A percentile compares a stretch with the other conserved stretches of the same genome.
Conservation (phyloP, 768 basidiomycete species). For the Cystofilobasidium capitatum region DNA sequence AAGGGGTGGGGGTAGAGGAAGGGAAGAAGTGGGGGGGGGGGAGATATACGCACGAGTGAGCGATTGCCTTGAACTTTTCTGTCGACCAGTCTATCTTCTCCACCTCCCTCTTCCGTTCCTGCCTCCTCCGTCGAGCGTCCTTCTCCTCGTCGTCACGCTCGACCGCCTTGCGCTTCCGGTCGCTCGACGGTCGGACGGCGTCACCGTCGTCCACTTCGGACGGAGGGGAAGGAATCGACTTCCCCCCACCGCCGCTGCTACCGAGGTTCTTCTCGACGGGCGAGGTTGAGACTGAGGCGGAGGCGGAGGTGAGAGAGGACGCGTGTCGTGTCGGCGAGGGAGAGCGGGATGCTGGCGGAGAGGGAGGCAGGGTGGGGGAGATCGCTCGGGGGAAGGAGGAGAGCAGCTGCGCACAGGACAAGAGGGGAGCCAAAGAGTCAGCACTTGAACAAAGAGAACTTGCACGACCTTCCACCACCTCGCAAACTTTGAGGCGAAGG, state of each 20-base stretch:
- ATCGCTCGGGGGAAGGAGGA: slow-evolving; percentile 17
- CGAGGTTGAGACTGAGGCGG: background rate
- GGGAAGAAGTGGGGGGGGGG: background rate
- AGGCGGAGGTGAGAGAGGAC: background rate
- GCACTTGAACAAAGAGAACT: background rate
- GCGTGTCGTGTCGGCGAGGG: slow-evolving; percentile 17
- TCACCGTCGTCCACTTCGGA: slow-evolving; percentile 13
- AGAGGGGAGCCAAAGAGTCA: background rate
- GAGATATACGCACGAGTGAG: background rate
- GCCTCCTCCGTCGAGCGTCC: background rate
- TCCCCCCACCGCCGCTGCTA: background rate
- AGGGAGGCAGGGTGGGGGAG: slow-evolving; percentile 23
- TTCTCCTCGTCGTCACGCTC: background rate
- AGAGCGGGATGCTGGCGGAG: slow-evolving; percentile 26
- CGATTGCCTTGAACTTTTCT: slow-evolving; percentile 16
- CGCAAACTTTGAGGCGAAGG: background rate
- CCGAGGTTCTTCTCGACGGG: background rate
- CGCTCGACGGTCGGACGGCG: background rate
- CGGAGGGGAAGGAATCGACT: slow-evolving; percentile 16
- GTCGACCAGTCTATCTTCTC: slow-evolving; percentile 2
- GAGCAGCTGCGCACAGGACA: slow-evolving; percentile 3
- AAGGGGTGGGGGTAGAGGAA: background rate
- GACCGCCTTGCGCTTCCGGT: background rate
- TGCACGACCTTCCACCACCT: background rate
- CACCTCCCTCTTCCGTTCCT: background rate